Base-by-base conservation (phyloP, 2,329 filamentous ascomycete genomes). In the Neofusicoccum cordaticola region DNA sequence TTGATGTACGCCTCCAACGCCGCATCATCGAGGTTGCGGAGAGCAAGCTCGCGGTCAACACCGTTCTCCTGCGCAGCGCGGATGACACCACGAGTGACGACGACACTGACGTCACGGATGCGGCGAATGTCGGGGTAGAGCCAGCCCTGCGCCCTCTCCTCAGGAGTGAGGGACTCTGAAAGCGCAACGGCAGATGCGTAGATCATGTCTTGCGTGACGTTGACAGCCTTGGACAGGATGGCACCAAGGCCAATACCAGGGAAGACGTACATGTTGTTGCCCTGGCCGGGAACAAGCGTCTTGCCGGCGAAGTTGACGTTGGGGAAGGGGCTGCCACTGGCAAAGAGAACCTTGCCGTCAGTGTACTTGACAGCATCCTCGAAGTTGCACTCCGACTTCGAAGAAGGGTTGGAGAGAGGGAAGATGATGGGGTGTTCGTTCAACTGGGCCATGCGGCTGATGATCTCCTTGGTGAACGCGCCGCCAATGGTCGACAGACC, bases 331-430 rank as follows among this genome's bases (percentile, higher is more conserved):
- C 93, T 97, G 68, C 95, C 95, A 5, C 93, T 97, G 58, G 95
- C 95, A 74, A 99, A 99, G 76, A 99, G 88, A 72, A 88, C 93
- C 63, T 88, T 91, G 67, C 94, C 94, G 66, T 98, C 90, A 11
- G 94, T 98, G 88, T 94, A 88, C 73, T 88, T 86, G 73, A 98
- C 86, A 15, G 95, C 95, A 75, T 95, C 91, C 83, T 97, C 93
- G 73, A 96, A 98, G 15, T 92, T 97, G 82, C 95, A 98, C 82
- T 99, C 95, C 8, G 94, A 96, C 84, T 98, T 97, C 80, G 90
- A 93, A 60, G 93, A 88, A 57, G 95, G 95, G 82, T 99, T 98
- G 79, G 92, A 96, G 48, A 99, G 88, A 63, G 94, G 94, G 87
- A 99, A 98, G 73, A 84, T 80, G 74, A 83, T 79, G 67, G 95